Percentiles rank a stretch among this genome's conserved stretches.
These are phyloP conservation scores for Amylocystis lapponica DNA, from an alignment of 768 basidiomycete species.

Conservation along the genomic window DNA sequence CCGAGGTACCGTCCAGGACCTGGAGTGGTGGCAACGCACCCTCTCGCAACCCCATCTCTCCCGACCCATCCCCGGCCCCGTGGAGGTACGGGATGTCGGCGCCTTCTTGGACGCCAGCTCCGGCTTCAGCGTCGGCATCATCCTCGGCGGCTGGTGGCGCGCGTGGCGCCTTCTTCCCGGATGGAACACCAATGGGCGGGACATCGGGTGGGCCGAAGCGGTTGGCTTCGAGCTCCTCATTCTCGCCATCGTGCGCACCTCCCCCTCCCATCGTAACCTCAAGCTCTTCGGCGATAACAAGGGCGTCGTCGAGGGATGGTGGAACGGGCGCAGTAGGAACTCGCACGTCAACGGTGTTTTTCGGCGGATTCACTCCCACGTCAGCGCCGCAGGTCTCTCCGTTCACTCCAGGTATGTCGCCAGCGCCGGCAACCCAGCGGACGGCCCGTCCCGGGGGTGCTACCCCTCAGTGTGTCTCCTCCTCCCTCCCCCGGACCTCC, in stretches of 20 bases:
- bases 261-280: constrained; percentile 27
- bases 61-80: constrained; percentile 27
- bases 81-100: constrained; percentile 16
- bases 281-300: constrained; percentile 22
- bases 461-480: constrained; percentile 3
- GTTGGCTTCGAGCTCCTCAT: constrained; percentile 37
- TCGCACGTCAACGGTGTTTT: constrained; percentile 23
- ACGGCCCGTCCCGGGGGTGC: constrained; percentile 15
- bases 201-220: constrained; percentile 44
- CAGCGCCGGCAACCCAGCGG: constrained; percentile 13
- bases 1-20: constrained; percentile 12
- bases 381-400: background rate
- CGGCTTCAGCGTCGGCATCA: constrained; percentile 13
- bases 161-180: constrained; percentile 15
- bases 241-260: constrained; percentile 10
- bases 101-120: constrained; percentile 34
- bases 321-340: constrained; percentile 26
- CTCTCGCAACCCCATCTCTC: background rate
- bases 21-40: constrained; percentile 12
- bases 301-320: constrained; percentile 34
- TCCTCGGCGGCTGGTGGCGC: constrained; percentile 15
- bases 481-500: constrained; percentile 10
- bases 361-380: constrained; percentile 15
- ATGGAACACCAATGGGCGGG: constrained; percentile 14
- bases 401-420: constrained; percentile 10